Percentiles rank a stretch among this genome's conserved stretches.
Conservation (phyloP, 345 rosid genomes). For the Hibiscus tridactylites region DNA sequence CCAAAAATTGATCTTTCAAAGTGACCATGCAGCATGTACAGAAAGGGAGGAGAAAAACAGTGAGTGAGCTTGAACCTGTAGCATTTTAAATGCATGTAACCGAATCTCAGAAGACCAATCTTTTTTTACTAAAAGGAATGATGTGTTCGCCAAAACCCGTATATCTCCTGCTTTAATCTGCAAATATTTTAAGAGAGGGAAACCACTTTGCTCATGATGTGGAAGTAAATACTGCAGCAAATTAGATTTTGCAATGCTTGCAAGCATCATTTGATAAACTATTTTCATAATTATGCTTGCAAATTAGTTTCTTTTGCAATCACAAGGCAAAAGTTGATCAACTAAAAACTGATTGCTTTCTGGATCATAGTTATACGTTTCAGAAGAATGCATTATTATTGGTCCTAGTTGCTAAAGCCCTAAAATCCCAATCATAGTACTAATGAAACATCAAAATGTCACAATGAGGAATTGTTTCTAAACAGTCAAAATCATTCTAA, state of each 20-base stretch:
- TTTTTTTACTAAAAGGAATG: conserved; percentile 64
- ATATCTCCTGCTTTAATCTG: conserved; percentile 83
- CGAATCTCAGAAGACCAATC: conserved; percentile 83
- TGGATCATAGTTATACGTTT: neutral
- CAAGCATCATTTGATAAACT: neutral
- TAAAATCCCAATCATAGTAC: neutral
- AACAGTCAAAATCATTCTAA: neutral
- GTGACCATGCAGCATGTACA: neutral
- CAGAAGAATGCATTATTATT: neutral
- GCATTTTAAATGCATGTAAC: conserved; percentile 84
- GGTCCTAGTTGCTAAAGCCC: neutral
- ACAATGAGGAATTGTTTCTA: neutral
- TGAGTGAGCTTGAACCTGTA: conserved; percentile 50
- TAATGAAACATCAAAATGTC: neutral
- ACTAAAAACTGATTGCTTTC: neutral
- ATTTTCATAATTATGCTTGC: neutral
- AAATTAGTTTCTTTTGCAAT: neutral
- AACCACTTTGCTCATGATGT: neutral
- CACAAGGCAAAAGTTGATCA: neutral
- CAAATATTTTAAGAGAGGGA: conserved; percentile 8
- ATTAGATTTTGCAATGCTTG: neutral
- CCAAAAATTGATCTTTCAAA: neutral
- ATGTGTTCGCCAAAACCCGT: conserved; percentile 51
- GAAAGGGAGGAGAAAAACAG: neutral
- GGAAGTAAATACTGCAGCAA: neutral